Percentiles rank a stretch among this genome's conserved stretches.
Evolutionary conservation across 306 rosid species (phyloP).

Genomic region (Ziziphus jujuba): DNA sequence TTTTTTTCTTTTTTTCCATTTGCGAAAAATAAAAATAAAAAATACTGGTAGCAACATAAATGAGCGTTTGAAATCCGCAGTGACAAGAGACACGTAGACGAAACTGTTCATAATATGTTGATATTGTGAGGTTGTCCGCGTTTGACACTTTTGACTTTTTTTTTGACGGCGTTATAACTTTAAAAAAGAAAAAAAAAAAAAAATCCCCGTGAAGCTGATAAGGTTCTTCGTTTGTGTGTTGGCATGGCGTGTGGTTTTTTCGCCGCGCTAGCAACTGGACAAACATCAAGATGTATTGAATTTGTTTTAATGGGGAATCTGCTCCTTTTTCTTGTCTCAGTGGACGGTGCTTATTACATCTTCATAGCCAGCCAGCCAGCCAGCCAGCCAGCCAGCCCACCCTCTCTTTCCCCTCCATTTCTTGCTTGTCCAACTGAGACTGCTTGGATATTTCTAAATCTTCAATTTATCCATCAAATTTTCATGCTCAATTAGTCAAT

Average conservation of each 20-base stretch:
- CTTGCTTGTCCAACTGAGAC: no score
- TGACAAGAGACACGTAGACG: slow-evolving; percentile 43
- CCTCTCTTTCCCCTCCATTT: no score
- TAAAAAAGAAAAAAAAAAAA: no score
- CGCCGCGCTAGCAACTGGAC: not conserved
- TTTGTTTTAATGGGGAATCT: no score
- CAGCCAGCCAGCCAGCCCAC: no score
- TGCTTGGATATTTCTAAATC: no score
- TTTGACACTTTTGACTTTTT: not conserved
- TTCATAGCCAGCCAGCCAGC: no score
- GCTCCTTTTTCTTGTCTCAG: no score
- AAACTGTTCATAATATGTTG: slow-evolving; percentile 10
- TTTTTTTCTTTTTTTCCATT: not conserved
- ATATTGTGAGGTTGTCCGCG: slow-evolving; percentile 15
- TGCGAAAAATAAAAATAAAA: not conserved
- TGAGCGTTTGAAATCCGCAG: slow-evolving; percentile 41
- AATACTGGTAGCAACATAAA: not conserved
- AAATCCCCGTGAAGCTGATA: not conserved
- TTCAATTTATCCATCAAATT: no score
- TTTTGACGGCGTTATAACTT: not conserved
- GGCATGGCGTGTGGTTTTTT: not conserved
- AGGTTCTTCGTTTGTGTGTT: not conserved
- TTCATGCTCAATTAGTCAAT: no score
- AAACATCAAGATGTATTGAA: no score
- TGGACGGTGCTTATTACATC: no score